phyloP scores from a whole-genome alignment of 148 eudicot genomes.

The Hydrangea macrophylla region DNA sequence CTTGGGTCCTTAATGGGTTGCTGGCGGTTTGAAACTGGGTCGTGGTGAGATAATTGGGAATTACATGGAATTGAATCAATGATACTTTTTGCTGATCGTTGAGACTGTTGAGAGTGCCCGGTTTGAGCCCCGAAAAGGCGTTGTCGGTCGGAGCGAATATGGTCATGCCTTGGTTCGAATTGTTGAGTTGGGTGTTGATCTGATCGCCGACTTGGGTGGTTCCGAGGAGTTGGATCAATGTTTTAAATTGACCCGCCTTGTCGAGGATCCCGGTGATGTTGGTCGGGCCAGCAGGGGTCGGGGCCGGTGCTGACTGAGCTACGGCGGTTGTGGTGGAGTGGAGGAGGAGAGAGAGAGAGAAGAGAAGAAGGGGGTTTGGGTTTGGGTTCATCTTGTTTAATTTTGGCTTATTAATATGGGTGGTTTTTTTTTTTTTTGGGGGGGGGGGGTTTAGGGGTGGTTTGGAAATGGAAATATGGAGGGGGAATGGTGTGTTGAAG shows the following conservation, averaged over 20 bases:
- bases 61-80: conserved; percentile 67
- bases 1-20: conserved; percentile 85
- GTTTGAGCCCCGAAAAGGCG: conserved; percentile 64
- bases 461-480: background rate
- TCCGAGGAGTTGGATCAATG: conserved; percentile 53
- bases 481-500: background rate
- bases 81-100: conserved; percentile 66
- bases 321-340: conserved; percentile 23
- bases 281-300: conserved; percentile 73
- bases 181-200: conserved; percentile 76
- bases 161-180: conserved; percentile 71
- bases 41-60: conserved; percentile 51
- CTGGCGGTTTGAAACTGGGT: conserved; percentile 80
- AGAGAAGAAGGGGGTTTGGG: too few species aligned
- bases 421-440: too few species aligned
- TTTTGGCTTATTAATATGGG: background rate
- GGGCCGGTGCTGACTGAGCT: conserved; percentile 55
- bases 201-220: conserved; percentile 59
- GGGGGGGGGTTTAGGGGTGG: background rate
- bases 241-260: conserved; percentile 77
- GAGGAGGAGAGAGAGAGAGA: conserved; percentile 19
- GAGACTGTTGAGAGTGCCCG: conserved; percentile 77
- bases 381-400: conserved; percentile 17
- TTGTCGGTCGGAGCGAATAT: conserved; percentile 79
- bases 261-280: conserved; percentile 69